These are phyloP conservation scores for Platanus orientalis DNA, from an alignment of 164 flowering plant genomes.

Conservation along the genomic window DNA sequence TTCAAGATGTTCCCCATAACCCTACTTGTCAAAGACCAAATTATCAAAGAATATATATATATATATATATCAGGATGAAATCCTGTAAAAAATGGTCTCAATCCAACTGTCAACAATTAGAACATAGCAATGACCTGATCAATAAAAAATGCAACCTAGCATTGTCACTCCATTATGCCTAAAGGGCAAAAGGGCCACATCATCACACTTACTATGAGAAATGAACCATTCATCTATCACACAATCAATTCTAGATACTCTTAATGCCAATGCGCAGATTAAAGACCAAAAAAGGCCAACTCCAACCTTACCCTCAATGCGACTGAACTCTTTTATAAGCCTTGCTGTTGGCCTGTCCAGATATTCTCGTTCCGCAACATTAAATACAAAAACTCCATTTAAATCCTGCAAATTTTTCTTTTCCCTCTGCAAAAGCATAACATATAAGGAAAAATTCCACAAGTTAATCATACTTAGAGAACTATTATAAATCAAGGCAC, in stretches of 20 bases:
- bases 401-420: constrained; percentile 86
- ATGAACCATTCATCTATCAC: background rate
- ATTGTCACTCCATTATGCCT: background rate
- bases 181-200: background rate
- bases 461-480: too few relatives aligned
- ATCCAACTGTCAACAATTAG: too few relatives aligned
- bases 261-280: background rate
- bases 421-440: constrained; percentile 57
- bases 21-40: too few relatives aligned
- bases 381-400: constrained; percentile 71
- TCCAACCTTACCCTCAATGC: constrained; percentile 55
- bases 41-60: too few relatives aligned
- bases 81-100: too few relatives aligned
- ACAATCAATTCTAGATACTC: background rate
- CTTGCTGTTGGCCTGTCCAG: constrained; percentile 90
- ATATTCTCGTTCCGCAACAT: constrained; percentile 66
- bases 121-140: background rate
- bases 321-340: constrained; percentile 80
- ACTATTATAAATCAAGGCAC: too few relatives aligned
- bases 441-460: background rate
- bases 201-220: background rate
- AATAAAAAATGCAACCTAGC: background rate
- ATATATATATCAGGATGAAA: too few relatives aligned
- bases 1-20: too few relatives aligned
- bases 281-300: background rate